Conservation (phyloP, 2,329 filamentous ascomycete genomes). For the Tolypocladium inflatum region DNA sequence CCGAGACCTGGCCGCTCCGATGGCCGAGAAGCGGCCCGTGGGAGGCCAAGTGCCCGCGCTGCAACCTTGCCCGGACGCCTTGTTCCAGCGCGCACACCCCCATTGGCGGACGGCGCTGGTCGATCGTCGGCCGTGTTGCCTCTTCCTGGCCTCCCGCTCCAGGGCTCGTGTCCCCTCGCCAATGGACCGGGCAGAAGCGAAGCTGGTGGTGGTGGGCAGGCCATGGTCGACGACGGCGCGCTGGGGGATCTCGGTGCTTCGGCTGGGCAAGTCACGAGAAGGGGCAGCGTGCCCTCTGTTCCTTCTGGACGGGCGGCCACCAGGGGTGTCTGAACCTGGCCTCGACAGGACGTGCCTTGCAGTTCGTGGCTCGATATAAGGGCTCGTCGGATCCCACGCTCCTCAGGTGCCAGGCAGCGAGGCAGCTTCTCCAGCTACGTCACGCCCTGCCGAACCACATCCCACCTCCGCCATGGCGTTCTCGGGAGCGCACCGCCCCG, state of each 20-base stretch:
- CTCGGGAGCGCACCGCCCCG: neutral
- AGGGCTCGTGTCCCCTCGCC: neutral
- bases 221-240: neutral
- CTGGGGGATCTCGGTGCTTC: neutral
- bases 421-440: neutral
- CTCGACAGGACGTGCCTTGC: neutral
- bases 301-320: neutral
- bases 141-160: neutral
- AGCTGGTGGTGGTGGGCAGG: neutral
- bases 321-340: neutral
- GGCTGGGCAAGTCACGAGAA: neutral
- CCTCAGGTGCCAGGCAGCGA: neutral
- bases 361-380: neutral
- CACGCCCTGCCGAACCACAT: neutral
- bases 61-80: neutral
- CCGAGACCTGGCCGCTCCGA: neutral
- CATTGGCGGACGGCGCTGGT: neutral
- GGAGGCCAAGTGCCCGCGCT: neutral
- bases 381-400: neutral
- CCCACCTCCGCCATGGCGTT: slow-evolving; percentile 3
- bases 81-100: neutral
- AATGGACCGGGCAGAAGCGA: neutral
- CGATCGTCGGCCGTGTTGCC: neutral
- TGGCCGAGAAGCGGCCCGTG: neutral
- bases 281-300: neutral